These are phyloP conservation scores for Diddensiella transvaalensis DNA, from an alignment of 805 yeast genomes.

Conservation along the genomic window DNA sequence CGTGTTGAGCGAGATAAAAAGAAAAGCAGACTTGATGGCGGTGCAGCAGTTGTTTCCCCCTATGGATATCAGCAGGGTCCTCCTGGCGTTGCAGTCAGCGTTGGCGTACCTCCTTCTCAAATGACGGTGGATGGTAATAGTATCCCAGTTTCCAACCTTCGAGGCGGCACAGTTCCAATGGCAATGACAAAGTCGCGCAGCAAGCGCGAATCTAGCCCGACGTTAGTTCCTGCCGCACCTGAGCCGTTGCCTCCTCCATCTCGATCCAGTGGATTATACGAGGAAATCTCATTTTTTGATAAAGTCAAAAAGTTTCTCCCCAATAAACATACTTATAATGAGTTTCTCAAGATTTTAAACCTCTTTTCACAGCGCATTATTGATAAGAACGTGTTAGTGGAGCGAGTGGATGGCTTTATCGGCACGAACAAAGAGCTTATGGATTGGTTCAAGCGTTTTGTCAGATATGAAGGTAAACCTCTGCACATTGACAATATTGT, in stretches of 20 bases:
- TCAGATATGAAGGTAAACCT: constrained; percentile 83
- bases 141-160: constrained; percentile 22
- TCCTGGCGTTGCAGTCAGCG: constrained; percentile 4
- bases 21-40: constrained; percentile 11
- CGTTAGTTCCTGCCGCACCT: constrained; percentile 79
- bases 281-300: constrained; percentile 88
- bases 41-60: too few species aligned
- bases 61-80: constrained; percentile 11
- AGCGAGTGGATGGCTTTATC: constrained; percentile 77
- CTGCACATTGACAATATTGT: constrained; percentile 80
- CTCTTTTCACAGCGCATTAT: constrained; percentile 87
- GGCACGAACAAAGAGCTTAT: constrained; percentile 77
- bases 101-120: constrained; percentile 2
- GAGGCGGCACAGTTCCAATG: constrained; percentile 19
- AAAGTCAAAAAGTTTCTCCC: constrained; percentile 84
- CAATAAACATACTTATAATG: constrained; percentile 85
- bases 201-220: constrained; percentile 44
- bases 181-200: constrained; percentile 10
- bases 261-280: constrained; percentile 58
- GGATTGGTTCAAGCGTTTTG: constrained; percentile 89
- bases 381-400: constrained; percentile 76
- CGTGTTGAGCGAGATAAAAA: constrained; percentile 24
- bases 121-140: constrained; percentile 2
- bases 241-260: constrained; percentile 64
- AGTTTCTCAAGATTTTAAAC: constrained; percentile 83